Conservation (phyloP, 495 filamentous ascomycete species). For the Xylaria flabelliformis region DNA sequence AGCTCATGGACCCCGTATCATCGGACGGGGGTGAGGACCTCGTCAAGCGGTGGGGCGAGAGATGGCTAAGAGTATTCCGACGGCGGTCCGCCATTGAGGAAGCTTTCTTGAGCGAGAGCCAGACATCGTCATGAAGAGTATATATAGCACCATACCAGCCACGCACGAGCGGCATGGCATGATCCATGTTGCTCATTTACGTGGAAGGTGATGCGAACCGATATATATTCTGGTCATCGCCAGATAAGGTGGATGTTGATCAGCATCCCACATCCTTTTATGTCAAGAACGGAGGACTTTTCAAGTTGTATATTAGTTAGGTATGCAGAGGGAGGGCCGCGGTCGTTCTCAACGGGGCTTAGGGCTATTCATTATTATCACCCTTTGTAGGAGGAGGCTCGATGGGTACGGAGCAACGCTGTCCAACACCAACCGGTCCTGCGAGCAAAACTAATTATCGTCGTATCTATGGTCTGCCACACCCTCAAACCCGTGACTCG, state of each 20-base stretch:
- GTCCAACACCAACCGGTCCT: not conserved
- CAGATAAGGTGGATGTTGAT: not conserved
- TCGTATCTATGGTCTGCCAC: not conserved
- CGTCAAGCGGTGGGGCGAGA: constrained; percentile 78
- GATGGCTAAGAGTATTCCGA: constrained; percentile 86
- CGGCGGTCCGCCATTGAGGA: constrained; percentile 87
- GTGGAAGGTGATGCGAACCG: not conserved
- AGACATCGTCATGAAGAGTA: constrained; percentile 22
- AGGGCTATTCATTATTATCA: not conserved
- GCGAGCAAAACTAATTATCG: not conserved
- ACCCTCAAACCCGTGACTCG: not conserved
- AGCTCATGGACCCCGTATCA: constrained; percentile 60
- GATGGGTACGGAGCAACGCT: not conserved
- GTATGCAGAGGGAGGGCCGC: too few relatives aligned
- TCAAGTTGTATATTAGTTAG: constrained; percentile 12
- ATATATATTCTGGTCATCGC: not conserved
- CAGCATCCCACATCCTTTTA: not conserved
- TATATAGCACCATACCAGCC: not conserved
- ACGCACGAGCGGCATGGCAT: not conserved
- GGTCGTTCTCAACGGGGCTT: not conserved
- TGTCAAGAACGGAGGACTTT: not conserved
- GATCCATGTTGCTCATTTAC: not conserved
- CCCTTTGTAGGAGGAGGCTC: not conserved
- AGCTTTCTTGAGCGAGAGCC: constrained; percentile 57
- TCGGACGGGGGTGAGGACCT: constrained; percentile 63